A percentile compares a stretch with the other conserved stretches of the same genome.
These are phyloP conservation scores for Candida wancherniae DNA, from an alignment of 805 yeast genomes.

Conservation along the genomic window DNA sequence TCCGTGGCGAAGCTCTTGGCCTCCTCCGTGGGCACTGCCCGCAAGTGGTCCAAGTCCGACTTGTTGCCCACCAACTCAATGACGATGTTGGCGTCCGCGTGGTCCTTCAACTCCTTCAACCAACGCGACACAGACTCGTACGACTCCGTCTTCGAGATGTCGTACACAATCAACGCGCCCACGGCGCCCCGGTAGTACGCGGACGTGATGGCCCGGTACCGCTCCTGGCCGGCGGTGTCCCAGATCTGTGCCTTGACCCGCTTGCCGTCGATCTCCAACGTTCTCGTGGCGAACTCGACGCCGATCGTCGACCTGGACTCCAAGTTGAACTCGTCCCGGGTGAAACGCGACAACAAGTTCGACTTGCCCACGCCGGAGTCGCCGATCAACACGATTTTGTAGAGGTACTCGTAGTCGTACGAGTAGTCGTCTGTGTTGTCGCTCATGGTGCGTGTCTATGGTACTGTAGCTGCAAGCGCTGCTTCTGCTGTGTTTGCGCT, in stretches of 20 bases:
- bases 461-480: too few species aligned
- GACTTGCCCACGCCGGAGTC: slow-evolving; percentile 98
- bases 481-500: too few species aligned
- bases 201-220: slow-evolving; percentile 95
- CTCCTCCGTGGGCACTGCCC: slow-evolving; percentile 97
- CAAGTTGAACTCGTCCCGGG: slow-evolving; percentile 91
- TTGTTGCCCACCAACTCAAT: slow-evolving; percentile 92
- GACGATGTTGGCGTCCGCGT: slow-evolving; percentile 92
- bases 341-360: slow-evolving; percentile 86
- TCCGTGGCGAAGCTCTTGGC: slow-evolving; percentile 93
- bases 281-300: slow-evolving; percentile 96
- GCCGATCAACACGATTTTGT: slow-evolving; percentile 90
- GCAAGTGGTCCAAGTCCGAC: slow-evolving; percentile 81
- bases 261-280: slow-evolving; percentile 81
- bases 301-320: slow-evolving; percentile 95
- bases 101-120: slow-evolving; percentile 85
- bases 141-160: slow-evolving; percentile 83
- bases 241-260: slow-evolving; percentile 88
- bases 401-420: slow-evolving; percentile 82
- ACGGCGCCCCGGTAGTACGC: slow-evolving; percentile 98
- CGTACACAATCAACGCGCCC: slow-evolving; percentile 94
- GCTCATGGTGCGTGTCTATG: too few species aligned
- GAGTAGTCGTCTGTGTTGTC: slow-evolving; percentile 44
- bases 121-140: slow-evolving; percentile 84
- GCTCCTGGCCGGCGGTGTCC: slow-evolving; percentile 99